Percentiles rank a stretch among this genome's conserved stretches.
phyloP scores from a whole-genome alignment of 257 asterid species.

The Solanum tarijense region DNA sequence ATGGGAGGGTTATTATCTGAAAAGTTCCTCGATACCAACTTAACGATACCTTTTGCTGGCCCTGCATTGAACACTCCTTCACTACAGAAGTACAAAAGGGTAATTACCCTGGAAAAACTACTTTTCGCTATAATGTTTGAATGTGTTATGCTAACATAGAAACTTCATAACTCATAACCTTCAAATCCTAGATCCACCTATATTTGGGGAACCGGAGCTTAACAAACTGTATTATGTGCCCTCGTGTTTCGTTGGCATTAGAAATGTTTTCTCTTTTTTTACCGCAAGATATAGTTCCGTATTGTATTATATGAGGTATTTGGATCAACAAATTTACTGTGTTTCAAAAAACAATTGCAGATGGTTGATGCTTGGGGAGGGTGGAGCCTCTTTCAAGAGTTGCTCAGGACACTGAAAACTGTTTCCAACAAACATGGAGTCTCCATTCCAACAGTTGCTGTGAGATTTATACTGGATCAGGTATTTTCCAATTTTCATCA shows the following conservation, averaged over 20 bases:
- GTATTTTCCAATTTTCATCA: constrained; percentile 11
- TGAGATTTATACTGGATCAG: constrained; percentile 78
- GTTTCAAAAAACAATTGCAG: constrained; percentile 16
- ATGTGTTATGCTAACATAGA: background rate
- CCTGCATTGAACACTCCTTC: constrained; percentile 90
- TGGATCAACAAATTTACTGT: background rate
- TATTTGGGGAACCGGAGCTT: background rate
- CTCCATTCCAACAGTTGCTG: constrained; percentile 82
- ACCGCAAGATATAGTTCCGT: background rate
- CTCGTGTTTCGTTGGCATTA: background rate
- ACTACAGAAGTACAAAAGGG: constrained; percentile 94
- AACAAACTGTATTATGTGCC: background rate
- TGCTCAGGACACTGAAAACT: constrained; percentile 58
- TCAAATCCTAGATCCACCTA: background rate
- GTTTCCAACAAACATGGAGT: constrained; percentile 74
- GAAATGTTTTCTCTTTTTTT: background rate
- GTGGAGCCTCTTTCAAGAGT: constrained; percentile 77
- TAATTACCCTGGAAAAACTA: constrained; percentile 10
- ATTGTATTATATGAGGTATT: background rate
- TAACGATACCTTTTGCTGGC: constrained; percentile 83
- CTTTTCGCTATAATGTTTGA: background rate
- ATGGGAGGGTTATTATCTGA: constrained; percentile 97
- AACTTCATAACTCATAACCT: background rate
- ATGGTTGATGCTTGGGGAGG: constrained; percentile 99
- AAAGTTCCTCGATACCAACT: constrained; percentile 83